Base-by-base conservation (phyloP, 768 basidiomycete genomes). In the Butyriboletus loyo region DNA sequence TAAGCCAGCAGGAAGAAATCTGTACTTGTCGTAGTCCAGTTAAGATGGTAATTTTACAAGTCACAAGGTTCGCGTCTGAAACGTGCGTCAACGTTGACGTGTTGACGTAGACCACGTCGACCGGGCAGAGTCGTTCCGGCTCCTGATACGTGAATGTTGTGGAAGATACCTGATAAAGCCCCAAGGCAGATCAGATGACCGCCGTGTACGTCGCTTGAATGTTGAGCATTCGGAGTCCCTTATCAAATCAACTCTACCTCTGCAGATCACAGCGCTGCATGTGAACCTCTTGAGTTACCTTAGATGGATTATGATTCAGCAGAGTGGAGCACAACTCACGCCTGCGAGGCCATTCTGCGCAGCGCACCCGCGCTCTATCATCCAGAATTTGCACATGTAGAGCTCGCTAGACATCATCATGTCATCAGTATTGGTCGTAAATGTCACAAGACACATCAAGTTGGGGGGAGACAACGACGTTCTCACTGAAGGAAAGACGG, bases 171-270 rank as follows among this genome's bases (percentile, higher is more conserved):
- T 39, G 31, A 31, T 8, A 42, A 41, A 39, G 38, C 38, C 10
- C 37, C 31, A 34, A 19, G 38, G 32, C 17, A 39, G 22, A 58
- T 50, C 55, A 41, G 7, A 49, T 14, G 35, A 36, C n/a, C 8
- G 13, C 8, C 25, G 11, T 2, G 25, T 35, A 27, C 28, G 46
- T 30, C 22, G 28, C 2, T 38, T 10, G 38, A 13, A 32, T 10
- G 46, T 45, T 21, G 44, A 39, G 57, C 25, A 22, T 14, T n/a
- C 7, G 31, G 30, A n/a, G 21, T n/a, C 21, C 32, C 54, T 53
- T 52, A 53, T 61, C 44, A 31, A 17, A 37, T 5, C 36, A 5
- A 46, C 40, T 51, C 49, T 36, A 49, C 49, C 28, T 32, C 24
- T 15, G 25, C 27, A 34, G 19, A 35, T 44, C 27, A 25, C 19